Evolutionary conservation across 1,139 yeast species (phyloP).

Genomic region (Geotrichum reessii): DNA sequence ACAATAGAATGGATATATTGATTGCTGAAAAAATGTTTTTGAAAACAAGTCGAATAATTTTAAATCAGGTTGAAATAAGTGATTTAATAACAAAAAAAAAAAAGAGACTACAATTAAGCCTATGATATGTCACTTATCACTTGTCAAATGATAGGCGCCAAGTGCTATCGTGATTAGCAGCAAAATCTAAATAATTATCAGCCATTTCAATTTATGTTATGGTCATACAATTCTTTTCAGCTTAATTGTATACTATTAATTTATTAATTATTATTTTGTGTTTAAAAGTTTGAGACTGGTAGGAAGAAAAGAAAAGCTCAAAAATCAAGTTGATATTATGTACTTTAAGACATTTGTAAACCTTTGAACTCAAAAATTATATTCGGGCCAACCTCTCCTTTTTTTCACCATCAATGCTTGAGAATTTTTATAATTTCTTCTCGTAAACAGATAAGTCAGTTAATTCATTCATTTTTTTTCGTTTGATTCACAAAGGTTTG

Average conservation of each 20-base stretch:
- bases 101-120: neutral
- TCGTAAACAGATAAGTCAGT: too few species aligned
- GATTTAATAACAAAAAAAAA: neutral
- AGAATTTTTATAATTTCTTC: too few species aligned
- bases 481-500: neutral
- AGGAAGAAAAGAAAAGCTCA: too few species aligned
- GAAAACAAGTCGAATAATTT: neutral
- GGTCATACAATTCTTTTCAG: neutral
- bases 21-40: neutral
- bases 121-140: neutral
- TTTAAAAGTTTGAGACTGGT: too few species aligned
- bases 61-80: neutral
- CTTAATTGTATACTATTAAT: neutral
- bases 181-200: neutral
- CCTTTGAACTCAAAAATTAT: too few species aligned
- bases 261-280: neutral
- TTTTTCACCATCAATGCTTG: too few species aligned
- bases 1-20: neutral
- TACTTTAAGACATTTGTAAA: too few species aligned
- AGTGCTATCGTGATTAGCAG: neutral
- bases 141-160: neutral
- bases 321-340: too few species aligned
- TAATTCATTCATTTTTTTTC: too few species aligned
- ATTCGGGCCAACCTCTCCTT: too few species aligned
- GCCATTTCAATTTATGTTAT: neutral